Evolutionary conservation across 2,329 filamentous ascomycete species (phyloP), one percentile per base, ranked within the genome.

Genomic region (Phaeophleospora eucalypticola): DNA sequence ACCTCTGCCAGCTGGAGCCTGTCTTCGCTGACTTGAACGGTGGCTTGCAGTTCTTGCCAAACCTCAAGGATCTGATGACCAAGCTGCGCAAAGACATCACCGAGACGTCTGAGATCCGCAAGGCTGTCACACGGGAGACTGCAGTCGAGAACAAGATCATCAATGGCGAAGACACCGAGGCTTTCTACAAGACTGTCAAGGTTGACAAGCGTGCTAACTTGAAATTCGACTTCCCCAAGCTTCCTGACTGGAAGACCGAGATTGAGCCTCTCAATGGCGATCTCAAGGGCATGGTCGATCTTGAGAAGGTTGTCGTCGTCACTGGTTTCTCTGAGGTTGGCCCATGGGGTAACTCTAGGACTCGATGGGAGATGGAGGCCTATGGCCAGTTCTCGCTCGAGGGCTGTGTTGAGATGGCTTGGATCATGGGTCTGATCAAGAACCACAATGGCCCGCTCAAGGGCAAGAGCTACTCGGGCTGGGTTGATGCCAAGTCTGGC

Each of bases 351-450:
- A 98, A 97, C 76, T 91, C 93, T 2, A 84, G 93, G 62, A 98
- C 93, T 37, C 84, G 93, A 53, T 98, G 93, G 93, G 93, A 98
- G 75, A 98, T 98, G 91, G 93, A 98, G 70, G 90, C 93, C 1
- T 84, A 90, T 58, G 93, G 93, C 65, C 81, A 95, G 65, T 98
- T 98, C 75, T 97, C 93, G 7, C 81, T 98, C 12, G 94, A 98
- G 70, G 93, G 93, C 21, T 97, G 93, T 63, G 86, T 98, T 51
- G 93, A 98, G 72, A 98, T 98, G 93, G 90, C 93, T 24, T 98
- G 93, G 93, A 89, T 98, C 70, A 98, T 97, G 91, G 93, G 93
- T 65, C 82, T 97, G 50, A 97, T 98, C 76, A 96, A 91, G 79
- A 95, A 98, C 70, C 88, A 95, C 76, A 97, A 97, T 60, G 93